phyloP scores from a whole-genome alignment of 2,329 filamentous ascomycete species.

The Pestalotiopsis fici region DNA sequence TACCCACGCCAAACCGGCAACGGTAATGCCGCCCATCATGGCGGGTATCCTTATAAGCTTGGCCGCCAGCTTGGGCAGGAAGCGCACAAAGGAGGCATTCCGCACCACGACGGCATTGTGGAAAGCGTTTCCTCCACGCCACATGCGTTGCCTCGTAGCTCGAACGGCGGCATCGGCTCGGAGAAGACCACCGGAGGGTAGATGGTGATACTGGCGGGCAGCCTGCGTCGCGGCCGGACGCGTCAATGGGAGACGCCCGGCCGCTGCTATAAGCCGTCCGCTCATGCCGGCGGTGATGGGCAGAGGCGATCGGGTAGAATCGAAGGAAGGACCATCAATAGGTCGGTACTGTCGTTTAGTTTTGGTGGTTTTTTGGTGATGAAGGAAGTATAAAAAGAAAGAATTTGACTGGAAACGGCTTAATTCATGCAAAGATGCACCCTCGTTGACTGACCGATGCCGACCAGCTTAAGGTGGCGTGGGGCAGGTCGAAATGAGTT shows the following conservation, averaged over 20 bases:
- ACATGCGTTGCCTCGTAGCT: slow-evolving; percentile 64
- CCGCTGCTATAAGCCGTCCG: slow-evolving; percentile 34
- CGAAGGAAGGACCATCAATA: slow-evolving; percentile 26
- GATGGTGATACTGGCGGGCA: slow-evolving; percentile 65
- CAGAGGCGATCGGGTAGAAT: slow-evolving; percentile 26
- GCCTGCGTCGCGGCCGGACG: slow-evolving; percentile 40
- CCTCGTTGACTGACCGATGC: background rate
- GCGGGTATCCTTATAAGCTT: slow-evolving; percentile 89
- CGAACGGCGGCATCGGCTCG: slow-evolving; percentile 65
- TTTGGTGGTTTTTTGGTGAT: background rate
- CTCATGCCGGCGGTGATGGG: slow-evolving; percentile 32
- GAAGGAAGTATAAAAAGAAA: background rate
- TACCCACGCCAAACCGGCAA: slow-evolving; percentile 86
- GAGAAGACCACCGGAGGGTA: slow-evolving; percentile 69
- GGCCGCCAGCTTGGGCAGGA: slow-evolving; percentile 83
- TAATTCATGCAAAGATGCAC: background rate
- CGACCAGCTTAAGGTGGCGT: background rate
- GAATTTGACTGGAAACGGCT: background rate
- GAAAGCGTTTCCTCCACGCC: slow-evolving; percentile 80
- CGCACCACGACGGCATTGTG: slow-evolving; percentile 73
- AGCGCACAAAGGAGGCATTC: slow-evolving; percentile 64
- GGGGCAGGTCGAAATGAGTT: background rate
- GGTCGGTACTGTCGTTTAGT: background rate
- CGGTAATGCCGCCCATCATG: slow-evolving; percentile 84
- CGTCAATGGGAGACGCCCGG: slow-evolving; percentile 29